A percentile compares a stretch with the other conserved stretches of the same genome.
These are phyloP conservation scores for Halenospora varia DNA, from an alignment of 495 filamentous ascomycete species.

Conservation along the genomic window DNA sequence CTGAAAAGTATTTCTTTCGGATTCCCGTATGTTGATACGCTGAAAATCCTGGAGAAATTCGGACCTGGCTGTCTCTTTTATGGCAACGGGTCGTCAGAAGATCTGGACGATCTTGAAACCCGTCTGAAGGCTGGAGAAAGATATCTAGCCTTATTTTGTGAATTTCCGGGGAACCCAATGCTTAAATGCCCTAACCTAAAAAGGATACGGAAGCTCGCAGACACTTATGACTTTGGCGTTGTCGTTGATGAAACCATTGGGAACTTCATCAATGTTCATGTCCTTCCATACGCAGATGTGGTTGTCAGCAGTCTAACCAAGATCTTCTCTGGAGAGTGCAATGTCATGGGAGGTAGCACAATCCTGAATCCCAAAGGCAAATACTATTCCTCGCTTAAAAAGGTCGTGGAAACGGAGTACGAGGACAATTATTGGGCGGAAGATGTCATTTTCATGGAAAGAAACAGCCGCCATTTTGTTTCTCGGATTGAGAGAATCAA, in stretches of 20 bases:
- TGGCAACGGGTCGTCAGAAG: constrained; percentile 73
- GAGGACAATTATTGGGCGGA: constrained; percentile 93
- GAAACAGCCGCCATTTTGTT: constrained; percentile 92
- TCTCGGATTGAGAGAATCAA: constrained; percentile 82
- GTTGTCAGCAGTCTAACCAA: constrained; percentile 94
- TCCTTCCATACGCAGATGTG: constrained; percentile 82
- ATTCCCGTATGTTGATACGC: constrained; percentile 93
- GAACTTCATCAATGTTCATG: constrained; percentile 92
- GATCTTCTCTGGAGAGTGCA: constrained; percentile 93
- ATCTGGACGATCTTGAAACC: constrained; percentile 81
- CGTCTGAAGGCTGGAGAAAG: constrained; percentile 68
- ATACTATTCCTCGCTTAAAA: constrained; percentile 67
- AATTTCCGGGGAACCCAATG: constrained; percentile 91
- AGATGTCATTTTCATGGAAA: constrained; percentile 90
- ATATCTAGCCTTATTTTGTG: constrained; percentile 85
- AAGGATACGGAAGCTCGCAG: constrained; percentile 74
- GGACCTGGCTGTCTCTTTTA: constrained; percentile 90
- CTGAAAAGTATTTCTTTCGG: constrained; percentile 71
- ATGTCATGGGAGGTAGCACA: constrained; percentile 93
- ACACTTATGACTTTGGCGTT: constrained; percentile 82
- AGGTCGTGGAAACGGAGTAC: constrained; percentile 55
- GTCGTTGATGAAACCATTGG: constrained; percentile 96
- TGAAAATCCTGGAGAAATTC: constrained; percentile 93
- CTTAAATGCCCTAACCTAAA: constrained; percentile 77
- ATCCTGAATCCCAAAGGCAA: constrained; percentile 77